Evolutionary conservation across 2,329 filamentous ascomycete genomes (phyloP).

Genomic region (Phoma sp.): DNA sequence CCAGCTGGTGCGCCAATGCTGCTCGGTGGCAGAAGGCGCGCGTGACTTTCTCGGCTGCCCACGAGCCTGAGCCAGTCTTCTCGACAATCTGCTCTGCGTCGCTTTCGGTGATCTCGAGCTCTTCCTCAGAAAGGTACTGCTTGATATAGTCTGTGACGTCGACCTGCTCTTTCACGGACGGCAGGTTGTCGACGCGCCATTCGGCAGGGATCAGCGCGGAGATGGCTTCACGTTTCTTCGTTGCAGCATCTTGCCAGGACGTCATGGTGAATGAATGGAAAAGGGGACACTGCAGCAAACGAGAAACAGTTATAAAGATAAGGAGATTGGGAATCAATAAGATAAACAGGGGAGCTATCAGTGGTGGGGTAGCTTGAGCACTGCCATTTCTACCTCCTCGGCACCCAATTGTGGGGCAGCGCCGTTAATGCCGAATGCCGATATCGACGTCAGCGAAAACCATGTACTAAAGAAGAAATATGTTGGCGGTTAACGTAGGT

Average conservation of each 20-base stretch:
- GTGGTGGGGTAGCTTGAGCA: background rate
- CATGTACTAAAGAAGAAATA: background rate
- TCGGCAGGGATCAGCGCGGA: constrained; percentile 61
- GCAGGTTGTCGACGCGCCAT: constrained; percentile 60
- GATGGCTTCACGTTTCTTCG: constrained; percentile 62
- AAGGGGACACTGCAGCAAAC: background rate
- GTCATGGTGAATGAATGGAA: constrained; percentile 18
- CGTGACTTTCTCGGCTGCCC: constrained; percentile 63
- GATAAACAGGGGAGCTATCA: background rate
- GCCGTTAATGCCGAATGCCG: background rate
- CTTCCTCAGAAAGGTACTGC: constrained; percentile 59
- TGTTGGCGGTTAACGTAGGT: constrained; percentile 11
- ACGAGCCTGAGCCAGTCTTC: constrained; percentile 60
- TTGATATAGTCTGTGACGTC: constrained; percentile 59
- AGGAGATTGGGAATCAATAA: background rate
- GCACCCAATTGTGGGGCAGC: background rate
- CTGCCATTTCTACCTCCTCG: background rate
- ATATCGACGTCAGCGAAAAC: background rate
- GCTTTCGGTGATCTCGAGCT: constrained; percentile 67
- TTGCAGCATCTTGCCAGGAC: constrained; percentile 61
- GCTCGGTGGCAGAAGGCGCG: constrained; percentile 64
- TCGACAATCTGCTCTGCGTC: constrained; percentile 63
- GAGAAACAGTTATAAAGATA: background rate
- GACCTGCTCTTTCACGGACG: constrained; percentile 58
- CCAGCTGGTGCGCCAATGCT: constrained; percentile 59